phyloP scores from a whole-genome alignment of 176 grass and related monocot species.

The Triticum monococcum region DNA sequence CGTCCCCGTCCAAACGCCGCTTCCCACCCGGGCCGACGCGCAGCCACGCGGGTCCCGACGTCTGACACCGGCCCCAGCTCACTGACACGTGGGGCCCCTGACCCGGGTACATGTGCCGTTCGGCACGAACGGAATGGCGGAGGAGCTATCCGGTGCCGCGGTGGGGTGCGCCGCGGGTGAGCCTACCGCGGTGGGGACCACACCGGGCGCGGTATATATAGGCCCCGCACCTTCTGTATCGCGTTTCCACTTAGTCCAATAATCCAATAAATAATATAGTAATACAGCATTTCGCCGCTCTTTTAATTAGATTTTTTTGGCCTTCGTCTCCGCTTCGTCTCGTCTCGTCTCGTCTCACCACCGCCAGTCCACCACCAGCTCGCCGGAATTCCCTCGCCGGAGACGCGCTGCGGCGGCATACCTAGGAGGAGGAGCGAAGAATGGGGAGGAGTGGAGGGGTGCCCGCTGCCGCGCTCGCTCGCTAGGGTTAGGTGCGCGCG shows the following conservation, averaged over 20 bases:
- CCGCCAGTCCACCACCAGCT: conserved; percentile 11
- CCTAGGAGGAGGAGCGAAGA: background rate
- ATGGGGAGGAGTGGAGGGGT: conserved; percentile 25
- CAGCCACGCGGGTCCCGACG: background rate
- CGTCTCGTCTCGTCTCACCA: background rate
- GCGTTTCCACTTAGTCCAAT: conserved; percentile 25
- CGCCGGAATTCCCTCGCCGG: conserved; percentile 9
- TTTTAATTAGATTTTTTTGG: background rate
- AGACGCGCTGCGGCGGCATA: background rate
- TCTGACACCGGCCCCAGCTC: rapidly evolving
- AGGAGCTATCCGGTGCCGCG: background rate
- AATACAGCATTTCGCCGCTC: background rate
- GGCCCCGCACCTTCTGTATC: background rate
- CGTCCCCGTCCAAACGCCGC: conserved; percentile 26
- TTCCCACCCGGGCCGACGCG: background rate
- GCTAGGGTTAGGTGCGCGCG: conserved; percentile 27
- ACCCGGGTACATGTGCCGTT: background rate
- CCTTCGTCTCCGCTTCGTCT: conserved; percentile 15
- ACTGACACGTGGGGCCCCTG: background rate
- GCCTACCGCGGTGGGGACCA: background rate
- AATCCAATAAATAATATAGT: background rate
- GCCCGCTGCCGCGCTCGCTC: background rate
- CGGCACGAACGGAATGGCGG: background rate
- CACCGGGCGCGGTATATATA: background rate
- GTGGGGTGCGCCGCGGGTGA: background rate